Conservation (phyloP, 345 rosid species). For the Sisymbrium irio region DNA sequence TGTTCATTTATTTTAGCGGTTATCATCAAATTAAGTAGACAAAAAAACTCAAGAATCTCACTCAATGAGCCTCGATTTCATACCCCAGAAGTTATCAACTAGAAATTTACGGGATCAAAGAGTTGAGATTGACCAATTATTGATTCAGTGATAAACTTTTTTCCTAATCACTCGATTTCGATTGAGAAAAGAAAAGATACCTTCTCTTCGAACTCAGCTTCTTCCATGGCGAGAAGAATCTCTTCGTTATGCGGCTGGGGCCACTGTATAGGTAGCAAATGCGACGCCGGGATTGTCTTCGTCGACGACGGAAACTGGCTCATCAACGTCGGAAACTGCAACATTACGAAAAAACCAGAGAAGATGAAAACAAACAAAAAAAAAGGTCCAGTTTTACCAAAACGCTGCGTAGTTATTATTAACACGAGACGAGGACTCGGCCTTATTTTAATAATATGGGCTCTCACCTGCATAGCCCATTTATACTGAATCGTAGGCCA, state of each 20-base stretch:
- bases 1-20: background rate
- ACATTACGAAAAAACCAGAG: too few species aligned
- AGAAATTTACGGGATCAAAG: background rate
- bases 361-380: too few species aligned
- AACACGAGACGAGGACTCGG: background rate
- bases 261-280: conserved; percentile 68
- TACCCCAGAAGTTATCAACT: background rate
- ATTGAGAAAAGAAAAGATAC: conserved; percentile 29
- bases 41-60: background rate
- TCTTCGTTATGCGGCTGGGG: conserved; percentile 76
- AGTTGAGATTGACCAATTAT: background rate
- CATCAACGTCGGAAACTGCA: conserved; percentile 88
- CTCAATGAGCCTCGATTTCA: background rate
- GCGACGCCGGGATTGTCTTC: conserved; percentile 60
- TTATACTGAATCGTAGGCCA: background rate
- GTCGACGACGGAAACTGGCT: conserved; percentile 63
- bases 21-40: background rate
- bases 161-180: background rate
- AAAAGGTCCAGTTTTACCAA: background rate
- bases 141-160: background rate
- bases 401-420: too few species aligned
- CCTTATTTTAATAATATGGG: background rate
- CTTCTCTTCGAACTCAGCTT: conserved; percentile 76
- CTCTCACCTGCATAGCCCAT: background rate
- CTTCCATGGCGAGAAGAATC: conserved; percentile 85